phyloP scores from a whole-genome alignment of 371 early-diverging fungal genomes.

The Mucor velutinosus region DNA sequence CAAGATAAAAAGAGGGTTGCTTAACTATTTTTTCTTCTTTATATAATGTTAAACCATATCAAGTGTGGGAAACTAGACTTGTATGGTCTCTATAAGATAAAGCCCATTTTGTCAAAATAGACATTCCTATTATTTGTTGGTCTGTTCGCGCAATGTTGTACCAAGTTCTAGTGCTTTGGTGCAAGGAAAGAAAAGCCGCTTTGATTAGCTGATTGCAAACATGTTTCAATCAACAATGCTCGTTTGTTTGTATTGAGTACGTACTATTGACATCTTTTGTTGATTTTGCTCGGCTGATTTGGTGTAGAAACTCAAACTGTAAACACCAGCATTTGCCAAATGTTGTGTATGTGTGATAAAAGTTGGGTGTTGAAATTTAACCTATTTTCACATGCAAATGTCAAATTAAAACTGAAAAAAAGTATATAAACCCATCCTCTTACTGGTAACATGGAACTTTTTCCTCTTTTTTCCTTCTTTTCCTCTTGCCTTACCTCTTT shows the following conservation, averaged over 20 bases:
- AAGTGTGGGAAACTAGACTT: slow-evolving; percentile 3
- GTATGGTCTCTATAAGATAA: neutral
- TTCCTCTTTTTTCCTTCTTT: neutral
- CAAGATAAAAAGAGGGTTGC: neutral
- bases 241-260: neutral
- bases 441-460: neutral
- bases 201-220: neutral
- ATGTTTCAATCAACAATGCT: neutral
- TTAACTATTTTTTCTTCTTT: neutral
- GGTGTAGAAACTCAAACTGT: neutral
- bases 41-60: neutral
- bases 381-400: neutral
- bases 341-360: neutral
- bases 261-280: neutral
- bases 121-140: neutral
- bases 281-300: neutral
- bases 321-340: neutral
- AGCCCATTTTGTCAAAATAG: neutral
- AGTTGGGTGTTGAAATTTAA: neutral
- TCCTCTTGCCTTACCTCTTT: neutral
- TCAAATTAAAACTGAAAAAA: neutral
- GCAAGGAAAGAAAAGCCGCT: neutral
- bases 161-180: neutral
- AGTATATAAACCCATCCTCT: neutral
- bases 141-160: slow-evolving; percentile 6